A percentile compares a stretch with the other conserved stretches of the same genome.
These are phyloP conservation scores for Colletotrichum abscissum DNA, from an alignment of 2,329 filamentous ascomycete genomes.

Conservation along the genomic window DNA sequence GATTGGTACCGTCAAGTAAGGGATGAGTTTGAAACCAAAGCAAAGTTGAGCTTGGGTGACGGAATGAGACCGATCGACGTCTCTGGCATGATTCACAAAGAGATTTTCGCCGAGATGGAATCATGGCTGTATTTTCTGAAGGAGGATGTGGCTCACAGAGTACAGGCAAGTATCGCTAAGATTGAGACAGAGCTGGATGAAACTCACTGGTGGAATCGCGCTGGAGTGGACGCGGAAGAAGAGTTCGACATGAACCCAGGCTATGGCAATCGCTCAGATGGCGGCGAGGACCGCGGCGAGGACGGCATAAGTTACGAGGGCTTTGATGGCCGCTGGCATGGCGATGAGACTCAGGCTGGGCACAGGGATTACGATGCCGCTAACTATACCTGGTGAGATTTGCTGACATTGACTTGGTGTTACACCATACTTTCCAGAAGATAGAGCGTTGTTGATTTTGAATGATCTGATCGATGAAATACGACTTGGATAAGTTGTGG, in stretches of 20 bases:
- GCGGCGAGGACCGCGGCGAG: no score
- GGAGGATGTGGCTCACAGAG: neutral
- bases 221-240: neutral
- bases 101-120: neutral
- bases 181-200: neutral
- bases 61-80: neutral
- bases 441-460: neutral
- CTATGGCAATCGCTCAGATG: no score
- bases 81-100: neutral
- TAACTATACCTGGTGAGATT: neutral
- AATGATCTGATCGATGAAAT: neutral
- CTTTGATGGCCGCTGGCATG: neutral
- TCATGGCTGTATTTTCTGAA: neutral
- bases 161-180: neutral
- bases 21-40: neutral
- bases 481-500: no score
- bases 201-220: neutral
- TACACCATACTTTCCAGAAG: neutral
- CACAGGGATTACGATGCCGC: neutral
- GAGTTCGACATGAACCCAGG: neutral
- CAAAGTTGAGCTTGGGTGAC: neutral
- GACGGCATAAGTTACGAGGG: neutral
- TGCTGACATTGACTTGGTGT: neutral
- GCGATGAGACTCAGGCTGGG: neutral
- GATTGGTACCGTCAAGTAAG: neutral